A percentile compares a stretch with the other conserved stretches of the same genome.
phyloP scores from a whole-genome alignment of 495 filamentous ascomycete genomes.

The Aspergillus indologenus region DNA sequence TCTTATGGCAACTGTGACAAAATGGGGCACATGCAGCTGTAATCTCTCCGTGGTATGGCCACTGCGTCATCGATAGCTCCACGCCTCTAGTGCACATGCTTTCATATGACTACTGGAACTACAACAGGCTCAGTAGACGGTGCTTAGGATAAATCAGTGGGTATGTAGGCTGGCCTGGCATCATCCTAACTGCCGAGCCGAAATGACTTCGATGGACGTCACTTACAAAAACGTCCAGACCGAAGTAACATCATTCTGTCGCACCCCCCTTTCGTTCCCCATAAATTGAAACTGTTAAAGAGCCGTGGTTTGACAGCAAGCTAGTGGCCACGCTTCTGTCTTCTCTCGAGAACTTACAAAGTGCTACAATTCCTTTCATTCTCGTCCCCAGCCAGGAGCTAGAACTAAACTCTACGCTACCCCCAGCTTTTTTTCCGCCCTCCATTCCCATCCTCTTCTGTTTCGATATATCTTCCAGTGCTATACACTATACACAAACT shows the following conservation, averaged over 20 bases:
- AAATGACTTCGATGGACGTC: background rate
- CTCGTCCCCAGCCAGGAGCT: background rate
- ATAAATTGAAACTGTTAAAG: conserved; percentile 16
- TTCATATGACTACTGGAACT: too few species aligned
- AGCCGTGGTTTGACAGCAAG: conserved; percentile 17
- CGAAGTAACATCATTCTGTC: conserved; percentile 13
- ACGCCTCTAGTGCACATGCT: background rate
- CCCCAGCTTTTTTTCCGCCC: too few species aligned
- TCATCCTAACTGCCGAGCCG: background rate
- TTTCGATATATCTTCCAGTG: too few species aligned
- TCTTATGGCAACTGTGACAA: background rate
- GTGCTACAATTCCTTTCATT: background rate
- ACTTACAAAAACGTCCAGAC: background rate
- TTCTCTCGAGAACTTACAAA: background rate
- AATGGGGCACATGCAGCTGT: background rate
- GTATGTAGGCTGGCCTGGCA: background rate
- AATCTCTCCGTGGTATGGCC: background rate
- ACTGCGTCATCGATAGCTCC: background rate
- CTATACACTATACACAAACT: background rate
- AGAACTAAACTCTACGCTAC: background rate
- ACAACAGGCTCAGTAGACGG: background rate
- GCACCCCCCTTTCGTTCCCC: conserved; percentile 14
- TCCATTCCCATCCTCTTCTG: background rate
- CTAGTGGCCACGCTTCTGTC: background rate
- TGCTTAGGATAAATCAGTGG: background rate